phyloP scores from a whole-genome alignment of 1,284 basidiomycete genomes.

The Puccinia horiana region DNA sequence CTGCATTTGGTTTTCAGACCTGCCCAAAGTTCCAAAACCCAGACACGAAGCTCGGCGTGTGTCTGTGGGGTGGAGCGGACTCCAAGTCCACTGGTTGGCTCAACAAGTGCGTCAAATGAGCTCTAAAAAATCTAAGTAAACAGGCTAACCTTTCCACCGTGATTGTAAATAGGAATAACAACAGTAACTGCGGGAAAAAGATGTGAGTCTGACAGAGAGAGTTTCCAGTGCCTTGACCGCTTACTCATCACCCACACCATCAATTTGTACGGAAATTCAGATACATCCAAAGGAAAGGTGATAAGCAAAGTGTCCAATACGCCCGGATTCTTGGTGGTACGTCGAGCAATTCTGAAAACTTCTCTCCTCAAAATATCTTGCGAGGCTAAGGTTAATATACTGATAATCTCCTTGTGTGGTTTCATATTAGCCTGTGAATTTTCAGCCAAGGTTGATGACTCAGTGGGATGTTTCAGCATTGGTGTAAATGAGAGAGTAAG shows the following conservation, averaged over 20 bases:
- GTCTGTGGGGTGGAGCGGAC: conserved; percentile 17
- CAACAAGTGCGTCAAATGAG: conserved; percentile 1
- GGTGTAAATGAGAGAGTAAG: conserved; percentile 6
- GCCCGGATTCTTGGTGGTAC: conserved; percentile 2
- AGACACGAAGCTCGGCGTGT: neutral
- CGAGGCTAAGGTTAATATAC: too few species aligned
- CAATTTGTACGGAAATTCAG: neutral
- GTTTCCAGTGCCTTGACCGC: neutral
- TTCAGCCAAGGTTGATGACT: neutral
- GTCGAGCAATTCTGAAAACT: neutral
- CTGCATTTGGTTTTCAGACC: neutral
- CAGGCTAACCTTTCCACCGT: neutral
- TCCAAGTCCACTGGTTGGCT: conserved; percentile 6
- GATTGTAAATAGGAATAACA: neutral
- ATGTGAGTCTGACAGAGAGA: too few species aligned
- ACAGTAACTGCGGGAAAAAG: conserved; percentile 23
- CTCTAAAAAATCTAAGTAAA: neutral
- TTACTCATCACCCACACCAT: neutral
- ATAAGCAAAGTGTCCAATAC: neutral
- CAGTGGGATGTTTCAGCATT: conserved; percentile 21
- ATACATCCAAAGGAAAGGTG: conserved; percentile 29
- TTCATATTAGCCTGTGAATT: conserved; percentile 21
- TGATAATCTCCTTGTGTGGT: neutral
- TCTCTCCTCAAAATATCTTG: neutral
- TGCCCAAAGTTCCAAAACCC: conserved; percentile 7